phyloP scores from a whole-genome alignment of 352 stramenopile genomes.

The Aphanomyces stellatus region DNA sequence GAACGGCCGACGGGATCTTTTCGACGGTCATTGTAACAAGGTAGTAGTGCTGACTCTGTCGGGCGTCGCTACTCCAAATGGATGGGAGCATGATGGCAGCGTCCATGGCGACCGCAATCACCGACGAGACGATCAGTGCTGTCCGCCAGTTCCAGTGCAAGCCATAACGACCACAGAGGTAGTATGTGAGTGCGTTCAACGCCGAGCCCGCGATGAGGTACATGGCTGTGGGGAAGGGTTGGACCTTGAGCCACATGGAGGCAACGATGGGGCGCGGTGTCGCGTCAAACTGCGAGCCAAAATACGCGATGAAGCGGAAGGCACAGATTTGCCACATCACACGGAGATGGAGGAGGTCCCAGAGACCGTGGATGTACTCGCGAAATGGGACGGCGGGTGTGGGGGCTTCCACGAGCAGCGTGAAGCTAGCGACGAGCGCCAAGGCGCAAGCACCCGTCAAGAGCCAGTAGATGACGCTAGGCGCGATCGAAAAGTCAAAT shows the following conservation, averaged over 20 bases:
- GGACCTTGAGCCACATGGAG: constrained; percentile 45
- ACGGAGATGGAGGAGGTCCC: constrained; percentile 44
- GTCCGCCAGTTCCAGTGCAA: constrained; percentile 49
- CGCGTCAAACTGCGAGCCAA: constrained; percentile 57
- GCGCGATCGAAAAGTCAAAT: constrained; percentile 45
- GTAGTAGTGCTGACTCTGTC: constrained; percentile 45
- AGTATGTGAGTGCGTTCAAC: constrained; percentile 35
- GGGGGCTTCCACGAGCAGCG: constrained; percentile 28
- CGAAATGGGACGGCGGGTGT: constrained; percentile 15
- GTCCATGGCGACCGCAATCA: constrained; percentile 33
- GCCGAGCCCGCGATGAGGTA: constrained; percentile 41
- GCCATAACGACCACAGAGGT: constrained; percentile 33
- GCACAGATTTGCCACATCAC: constrained; percentile 51
- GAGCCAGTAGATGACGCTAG: constrained; percentile 6
- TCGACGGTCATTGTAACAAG: constrained; percentile 44
- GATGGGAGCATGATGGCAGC: constrained; percentile 42
- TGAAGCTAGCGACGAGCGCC: constrained; percentile 29
- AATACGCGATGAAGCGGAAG: constrained; percentile 52
- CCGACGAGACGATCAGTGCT: constrained; percentile 33
- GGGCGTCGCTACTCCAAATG: constrained; percentile 31
- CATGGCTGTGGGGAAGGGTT: constrained; percentile 41
- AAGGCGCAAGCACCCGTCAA: constrained; percentile 30
- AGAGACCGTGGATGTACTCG: constrained; percentile 39
- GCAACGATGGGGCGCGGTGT: constrained; percentile 46
- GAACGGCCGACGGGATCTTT: constrained; percentile 37